Evolutionary conservation across 2,329 filamentous ascomycete genomes (phyloP), one percentile per base, ranked within the genome.

Genomic region (Epichloe gansuensis): DNA sequence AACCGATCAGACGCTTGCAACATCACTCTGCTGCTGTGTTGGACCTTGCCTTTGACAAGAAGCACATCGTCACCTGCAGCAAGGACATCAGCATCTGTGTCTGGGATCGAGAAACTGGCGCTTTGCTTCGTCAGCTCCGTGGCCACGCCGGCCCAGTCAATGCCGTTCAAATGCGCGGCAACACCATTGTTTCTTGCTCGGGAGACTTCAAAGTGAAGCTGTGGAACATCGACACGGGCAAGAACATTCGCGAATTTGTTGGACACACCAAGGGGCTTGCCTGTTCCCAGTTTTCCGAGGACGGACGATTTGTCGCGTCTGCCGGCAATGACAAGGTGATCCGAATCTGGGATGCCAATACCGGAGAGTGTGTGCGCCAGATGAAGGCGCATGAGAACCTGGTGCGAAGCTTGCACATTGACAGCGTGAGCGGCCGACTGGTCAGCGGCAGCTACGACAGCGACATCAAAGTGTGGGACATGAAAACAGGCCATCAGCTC

Each of bases 241-340:
- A 85, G 62, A 88, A 87, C 60, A 86, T 96, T 63, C 89, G 90
- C 62, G 89, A 96, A 67, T 95, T 98, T 64, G 74, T 78, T 5
- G 89, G 88, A 51, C 89, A 95, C 67, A 93, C 89, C 66, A 90
- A 94, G 64, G 93, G 93, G 7, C 80, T 98, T 35, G 93, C 93
- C 3, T 96, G 93, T 67, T 89, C 93, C 51, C 93, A 98, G 66
- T 96, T 97, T 68, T 91, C 85, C 41, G 89, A 96, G 60, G 91
- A 98, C 64, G 89, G 89, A n/a, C 84, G 87, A 50, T 93, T 87
- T 58, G 89, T 98, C 47, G 85, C 94, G 47, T 93, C 89, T 17
- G 93, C 93, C 9, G 93, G 93, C 45, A 98, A 96, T 63, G 93
- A 97, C 70, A 86, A 91, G 67, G 82, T 89, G 47, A 96, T 97